phyloP scores from a whole-genome alignment of 441 rosid genomes.

The Erodium chrysanthum region DNA sequence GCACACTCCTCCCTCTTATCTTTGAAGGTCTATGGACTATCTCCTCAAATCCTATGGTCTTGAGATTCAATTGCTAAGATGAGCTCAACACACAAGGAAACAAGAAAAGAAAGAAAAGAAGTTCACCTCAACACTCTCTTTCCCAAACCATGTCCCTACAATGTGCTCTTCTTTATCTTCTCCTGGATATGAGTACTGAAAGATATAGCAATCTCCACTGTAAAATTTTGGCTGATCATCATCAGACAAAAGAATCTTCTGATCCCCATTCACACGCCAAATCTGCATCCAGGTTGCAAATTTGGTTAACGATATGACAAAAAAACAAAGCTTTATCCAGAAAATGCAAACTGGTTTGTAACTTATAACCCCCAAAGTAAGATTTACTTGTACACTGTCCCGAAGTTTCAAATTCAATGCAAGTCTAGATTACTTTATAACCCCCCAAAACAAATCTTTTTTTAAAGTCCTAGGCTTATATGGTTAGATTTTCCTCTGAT shows the following conservation, averaged over 20 bases:
- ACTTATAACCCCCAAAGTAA: no score
- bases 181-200: slow-evolving; percentile 72
- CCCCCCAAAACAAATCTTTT: neutral
- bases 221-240: slow-evolving; percentile 90
- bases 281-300: slow-evolving; percentile 36
- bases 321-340: slow-evolving; percentile 14
- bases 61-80: neutral
- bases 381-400: neutral
- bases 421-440: neutral
- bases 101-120: neutral
- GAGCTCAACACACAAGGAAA: neutral
- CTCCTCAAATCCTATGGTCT: no score
- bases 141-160: slow-evolving; percentile 87
- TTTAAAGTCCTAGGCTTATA: neutral
- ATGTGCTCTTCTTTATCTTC: slow-evolving; percentile 91
- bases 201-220: slow-evolving; percentile 89
- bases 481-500: slow-evolving; percentile 2
- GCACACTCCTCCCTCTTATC: no score
- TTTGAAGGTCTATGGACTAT: no score
- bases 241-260: slow-evolving; percentile 62
- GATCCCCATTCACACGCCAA: slow-evolving; percentile 77
- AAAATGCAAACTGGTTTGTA: neutral
- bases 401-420: slow-evolving; percentile 1
- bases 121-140: slow-evolving; percentile 71
- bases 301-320: neutral